Base-by-base conservation (phyloP, 2,329 filamentous ascomycete genomes). In the Atkinsonella hypoxylon region DNA sequence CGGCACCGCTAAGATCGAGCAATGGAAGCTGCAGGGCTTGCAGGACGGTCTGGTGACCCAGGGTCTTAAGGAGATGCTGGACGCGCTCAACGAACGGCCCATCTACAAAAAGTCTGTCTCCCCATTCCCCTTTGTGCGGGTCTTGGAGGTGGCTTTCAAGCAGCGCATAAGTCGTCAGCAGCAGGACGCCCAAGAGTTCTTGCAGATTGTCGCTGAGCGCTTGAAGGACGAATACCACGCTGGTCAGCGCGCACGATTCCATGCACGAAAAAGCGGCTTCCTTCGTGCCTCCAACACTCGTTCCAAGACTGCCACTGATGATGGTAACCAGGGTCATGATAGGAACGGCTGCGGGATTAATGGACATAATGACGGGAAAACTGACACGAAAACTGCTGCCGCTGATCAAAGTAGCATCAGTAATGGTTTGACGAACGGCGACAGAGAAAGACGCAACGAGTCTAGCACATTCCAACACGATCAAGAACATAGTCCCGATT, bases 161-260 rank as follows among this genome's bases (percentile, higher is more conserved):
- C 91, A 94, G 61, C 82, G 87, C 59, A 95, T 98, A 59, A 96
- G 87, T 63, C 78, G 91, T 49, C 89, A 93, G 63, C 93, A 98
- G 68, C 93, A 98, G 67, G 93, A 98, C 70, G 93, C 93, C 11
- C 93, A 98, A 63, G 93, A 98, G 66, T 96, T 98, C 56, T 70
- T 98, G 51, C 93, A 98, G 69, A 84, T 97, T 47, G 85, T 98
- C 12, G 86, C 89, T 2, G 91, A 98, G 70, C 79, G 91, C 48
- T 73, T 98, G 51, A 89, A 88, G 61, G 93, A 98, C 62, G 93
- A 98, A 67, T 95, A 96, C 61, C 83, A 94, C 63, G 89, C 89
- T 4, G 89, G 89, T 1, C 77, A 79, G 59, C 79, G 85, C 62
- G 89, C 88, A 12, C 77, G 90, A 55, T 71, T 70, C 44, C 74